Base-by-base conservation (phyloP, 495 filamentous ascomycete genomes). In the Tetracladium setigerum region DNA sequence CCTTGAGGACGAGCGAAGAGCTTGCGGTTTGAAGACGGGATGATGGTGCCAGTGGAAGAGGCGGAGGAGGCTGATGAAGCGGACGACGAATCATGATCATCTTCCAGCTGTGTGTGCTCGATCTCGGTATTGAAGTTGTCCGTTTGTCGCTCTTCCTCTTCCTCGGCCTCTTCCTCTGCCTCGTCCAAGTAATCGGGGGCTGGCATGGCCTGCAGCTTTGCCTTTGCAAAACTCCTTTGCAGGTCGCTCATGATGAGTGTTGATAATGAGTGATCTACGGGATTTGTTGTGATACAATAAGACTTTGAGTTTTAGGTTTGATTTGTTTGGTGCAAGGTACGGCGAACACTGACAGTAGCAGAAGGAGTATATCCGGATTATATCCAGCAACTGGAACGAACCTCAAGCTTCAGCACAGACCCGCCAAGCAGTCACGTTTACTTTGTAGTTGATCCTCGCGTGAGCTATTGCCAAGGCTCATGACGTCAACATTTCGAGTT, bases 11-110 rank as follows among this genome's bases (percentile, higher is more conserved):
- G 72, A 6, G 83, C 83, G 65, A 88, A 89, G 46, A 89, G 64
- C 53, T 84, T 79, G 44, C 82, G 77, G 33, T 76, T 82, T 2
- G 83, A 79, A 7, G 84, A 86, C 2, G 92, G 92, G 43, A 87
- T 81, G 43, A 96, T 73, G 17, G 94, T 98, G 18, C 86, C 87
- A 27, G 89, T 88, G 0, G 90, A 95, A 14, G 91, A 95, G 22
- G 82, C 74, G 10, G 87, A 92, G 1, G 83, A 86, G 2, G 73
- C 67, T 16, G 82, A 84, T 27, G 68, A 70, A 15, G 75, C 71
- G 31, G 74, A 78, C n/a, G 82, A 85, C 11, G 84, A 87, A 57
- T 86, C 81, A 56, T 91, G 85, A 55, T 88, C 83, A 7, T 31
- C 17, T 14, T 41, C 49, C 3, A 52, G 41, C 22, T 27, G 22